Evolutionary conservation across 208 protist species (phyloP), one percentile per base, ranked within the genome.

Genomic region (Trypanosoma boissoni): DNA sequence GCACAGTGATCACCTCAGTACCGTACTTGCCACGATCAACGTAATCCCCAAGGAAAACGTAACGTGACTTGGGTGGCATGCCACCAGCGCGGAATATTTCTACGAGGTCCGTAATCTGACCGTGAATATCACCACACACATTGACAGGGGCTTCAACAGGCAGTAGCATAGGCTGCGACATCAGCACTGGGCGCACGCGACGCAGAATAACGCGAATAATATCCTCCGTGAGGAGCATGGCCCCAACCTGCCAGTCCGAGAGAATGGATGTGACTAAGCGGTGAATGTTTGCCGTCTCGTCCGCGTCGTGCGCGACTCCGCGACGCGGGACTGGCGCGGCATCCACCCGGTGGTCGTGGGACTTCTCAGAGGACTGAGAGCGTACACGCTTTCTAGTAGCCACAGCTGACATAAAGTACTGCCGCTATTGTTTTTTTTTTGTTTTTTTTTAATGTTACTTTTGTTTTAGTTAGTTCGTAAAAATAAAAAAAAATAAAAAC

Each of bases 91-190:
- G 69, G 45, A 99, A 99, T 52, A 99, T 96, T 69, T 99, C 96
- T 0, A 98, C 43, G 16, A 99, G 69, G 69, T 99, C 97, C 68
- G 98, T 98, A 70, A 94, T 99, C 74, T 99, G 98, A 1, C 98
- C 98, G 68, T 99, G 98, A 24, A 97, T 80, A 72, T 99, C 98
- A n/a, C 98, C 98, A 81, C 97, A 99, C 24, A 99, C 84, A 27
- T 92, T 98, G 27, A 99, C 78, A 24, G 92, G 92, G 8, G 87
- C 84, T 24, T 91, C 67, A 6, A 96, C 9, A 20, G 58, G 49
- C 5, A 95, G 58, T 16, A 94, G 55, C 74, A 92, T 96, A 16
- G 90, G 88, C 67, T 96, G 83, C 14, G 70, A 63, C 73, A 86
- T 79, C 34, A 89, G 42, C 20, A 86, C 58, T 4, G 71, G 72